A percentile compares a stretch with the other conserved stretches of the same genome.
Evolutionary conservation across 1,139 yeast species (phyloP).

Genomic region (Geotrichum bryndzae): DNA sequence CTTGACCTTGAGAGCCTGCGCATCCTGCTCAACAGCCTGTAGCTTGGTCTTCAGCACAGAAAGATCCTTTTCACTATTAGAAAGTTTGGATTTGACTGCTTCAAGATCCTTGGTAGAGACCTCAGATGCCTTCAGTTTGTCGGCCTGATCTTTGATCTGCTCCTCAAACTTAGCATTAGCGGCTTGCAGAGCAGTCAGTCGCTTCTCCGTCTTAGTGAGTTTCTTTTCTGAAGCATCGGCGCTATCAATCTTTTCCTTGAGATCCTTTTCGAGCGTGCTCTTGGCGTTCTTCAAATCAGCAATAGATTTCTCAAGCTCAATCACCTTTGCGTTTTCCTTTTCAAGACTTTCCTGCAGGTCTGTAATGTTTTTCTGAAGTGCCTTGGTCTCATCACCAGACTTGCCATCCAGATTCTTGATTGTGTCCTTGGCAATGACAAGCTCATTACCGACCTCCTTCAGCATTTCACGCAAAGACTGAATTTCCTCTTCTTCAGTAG

Average conservation of each 20-base stretch:
- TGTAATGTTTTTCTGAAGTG: not conserved
- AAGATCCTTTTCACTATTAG: not conserved
- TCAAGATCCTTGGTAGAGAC: not conserved
- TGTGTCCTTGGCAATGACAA: constrained; percentile 9
- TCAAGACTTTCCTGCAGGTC: not conserved
- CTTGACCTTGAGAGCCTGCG: constrained; percentile 3
- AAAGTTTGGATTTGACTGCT: not conserved
- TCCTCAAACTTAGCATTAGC: constrained; percentile 1
- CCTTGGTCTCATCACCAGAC: not conserved
- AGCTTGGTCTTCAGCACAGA: not conserved
- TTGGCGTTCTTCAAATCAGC: not conserved
- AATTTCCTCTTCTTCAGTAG: constrained; percentile 8
- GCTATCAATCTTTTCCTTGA: not conserved
- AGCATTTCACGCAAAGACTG: constrained; percentile 13
- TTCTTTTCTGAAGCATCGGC: not conserved
- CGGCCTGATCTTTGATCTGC: not conserved
- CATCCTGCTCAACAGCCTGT: not conserved
- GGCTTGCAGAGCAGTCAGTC: not conserved
- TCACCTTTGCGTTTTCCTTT: not conserved
- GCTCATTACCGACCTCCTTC: constrained; percentile 10
- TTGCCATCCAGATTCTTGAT: not conserved
- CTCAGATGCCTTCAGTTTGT: not conserved
- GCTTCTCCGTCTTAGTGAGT: constrained; percentile 3
- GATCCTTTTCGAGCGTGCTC: not conserved
- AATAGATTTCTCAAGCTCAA: constrained; percentile 1